A percentile compares a stretch with the other conserved stretches of the same genome.
phyloP scores from a whole-genome alignment of 75 land plant species.

The Azolla pinnata region DNA sequence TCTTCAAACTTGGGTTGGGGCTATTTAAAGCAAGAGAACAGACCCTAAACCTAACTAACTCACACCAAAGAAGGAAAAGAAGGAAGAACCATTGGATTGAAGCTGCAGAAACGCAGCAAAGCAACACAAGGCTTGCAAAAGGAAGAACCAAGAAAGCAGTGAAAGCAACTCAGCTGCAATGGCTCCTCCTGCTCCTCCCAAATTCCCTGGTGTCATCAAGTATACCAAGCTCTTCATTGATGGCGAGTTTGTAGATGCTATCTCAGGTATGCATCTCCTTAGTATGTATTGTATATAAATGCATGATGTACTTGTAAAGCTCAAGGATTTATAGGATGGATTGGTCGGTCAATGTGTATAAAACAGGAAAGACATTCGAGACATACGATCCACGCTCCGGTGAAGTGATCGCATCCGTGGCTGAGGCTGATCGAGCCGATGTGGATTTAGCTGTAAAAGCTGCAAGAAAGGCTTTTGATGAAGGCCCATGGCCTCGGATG shows the following conservation, averaged over 20 bases:
- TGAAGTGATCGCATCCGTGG: constrained; percentile 49
- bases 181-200: not conserved
- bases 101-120: too few species aligned
- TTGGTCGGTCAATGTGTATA: too few species aligned
- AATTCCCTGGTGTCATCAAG: constrained; percentile 21
- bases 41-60: too few species aligned
- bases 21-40: too few species aligned
- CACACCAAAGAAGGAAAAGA: too few species aligned
- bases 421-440: constrained; percentile 60
- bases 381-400: constrained; percentile 62
- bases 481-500: constrained; percentile 78
- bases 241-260: constrained; percentile 60
- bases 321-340: not conserved
- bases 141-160: too few species aligned
- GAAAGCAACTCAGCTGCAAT: too few species aligned
- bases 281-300: too few species aligned
- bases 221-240: constrained; percentile 66
- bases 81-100: too few species aligned
- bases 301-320: too few species aligned
- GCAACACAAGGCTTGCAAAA: too few species aligned
- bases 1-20: too few species aligned
- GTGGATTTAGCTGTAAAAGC: constrained; percentile 55
- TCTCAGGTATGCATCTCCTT: not conserved
- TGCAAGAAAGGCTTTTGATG: constrained; percentile 80
- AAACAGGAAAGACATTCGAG: constrained; percentile 60